phyloP scores from a whole-genome alignment of 1,284 basidiomycete genomes.

The Pseudomicrostroma phylloplanum region DNA sequence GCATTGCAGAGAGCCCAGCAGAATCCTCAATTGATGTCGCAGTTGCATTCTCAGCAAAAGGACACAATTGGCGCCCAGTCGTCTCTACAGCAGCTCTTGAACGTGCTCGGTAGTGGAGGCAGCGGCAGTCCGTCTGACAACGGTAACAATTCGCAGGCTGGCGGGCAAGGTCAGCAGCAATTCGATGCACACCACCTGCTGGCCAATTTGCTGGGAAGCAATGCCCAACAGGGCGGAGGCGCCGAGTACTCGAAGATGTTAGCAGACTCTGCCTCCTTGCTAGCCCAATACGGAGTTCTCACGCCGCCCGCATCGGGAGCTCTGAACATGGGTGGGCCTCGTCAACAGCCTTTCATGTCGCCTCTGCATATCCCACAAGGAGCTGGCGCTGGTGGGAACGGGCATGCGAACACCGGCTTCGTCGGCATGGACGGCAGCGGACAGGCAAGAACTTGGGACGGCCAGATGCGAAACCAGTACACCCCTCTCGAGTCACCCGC shows the following conservation, averaged over 20 bases:
- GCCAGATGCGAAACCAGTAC: conserved; percentile 11
- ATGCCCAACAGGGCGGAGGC: too few species aligned
- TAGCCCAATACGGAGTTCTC: conserved; percentile 41
- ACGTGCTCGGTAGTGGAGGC: conserved; percentile 8
- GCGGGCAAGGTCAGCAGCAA: too few species aligned
- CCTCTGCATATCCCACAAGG: conserved; percentile 35
- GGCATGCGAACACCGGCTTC: too few species aligned
- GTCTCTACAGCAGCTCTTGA: conserved; percentile 14
- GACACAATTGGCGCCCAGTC: not conserved
- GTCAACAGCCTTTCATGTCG: conserved; percentile 32
- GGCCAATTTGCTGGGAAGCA: too few species aligned
- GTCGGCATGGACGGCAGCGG: too few species aligned
- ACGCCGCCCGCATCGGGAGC: conserved; percentile 36
- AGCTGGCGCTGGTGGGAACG: conserved; percentile 16
- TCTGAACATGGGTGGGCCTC: conserved; percentile 26
- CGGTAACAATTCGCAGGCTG: conserved; percentile 7
- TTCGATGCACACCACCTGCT: too few species aligned
- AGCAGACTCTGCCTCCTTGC: conserved; percentile 12
- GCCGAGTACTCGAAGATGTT: too few species aligned
- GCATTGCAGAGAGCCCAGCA: conserved; percentile 27
- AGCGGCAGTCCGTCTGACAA: not conserved
- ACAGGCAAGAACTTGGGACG: not conserved
- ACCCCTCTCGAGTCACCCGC: conserved; percentile 42
- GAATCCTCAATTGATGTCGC: conserved; percentile 7
- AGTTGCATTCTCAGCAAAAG: conserved; percentile 26